Base-by-base conservation (phyloP, 257 asterid genomes). In the Solanum chmielewskii region DNA sequence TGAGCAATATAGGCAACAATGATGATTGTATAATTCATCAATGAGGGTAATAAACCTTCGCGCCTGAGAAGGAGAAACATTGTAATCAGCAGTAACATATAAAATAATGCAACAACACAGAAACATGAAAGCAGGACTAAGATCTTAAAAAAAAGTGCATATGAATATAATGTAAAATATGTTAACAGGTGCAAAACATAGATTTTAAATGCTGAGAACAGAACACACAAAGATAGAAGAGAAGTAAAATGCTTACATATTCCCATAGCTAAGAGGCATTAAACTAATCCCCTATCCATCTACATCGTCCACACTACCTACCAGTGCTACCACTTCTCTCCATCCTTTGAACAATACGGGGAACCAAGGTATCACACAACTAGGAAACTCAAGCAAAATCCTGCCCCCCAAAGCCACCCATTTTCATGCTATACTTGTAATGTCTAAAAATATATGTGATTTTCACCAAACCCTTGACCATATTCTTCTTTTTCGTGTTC, bases 1-100 rank as follows among this genome's bases (percentile, higher is more conserved):
- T 31, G 94, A 91, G 87, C 98, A 95, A 85, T 91, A 94, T 41
- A 97, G 91, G 91, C 98, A 87, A 90, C 99, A 97, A 85, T 95
- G 99, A 83, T 95, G 95, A 91, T 97, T 97, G 97, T 97, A 97
- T 89, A 97, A 85, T 89, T 97, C 99, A 89, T 97, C 99, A n/a
- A 97, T 45, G 49, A 97, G 98, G 74, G 98, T 95, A 92, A 97
- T 97, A 91, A 97, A 97, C 91, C 99, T 93, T 90, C 99, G 90
- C 14, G 99, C 99, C 99, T 97, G 94, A 81, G 69, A 81, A 42
- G 70, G 52, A 88, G 85, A 87, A 59, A 33, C 18, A 42, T 86
- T 11, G 18, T 31, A 73, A 52, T 33, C 62, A 71, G 15, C 64
- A 15, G 23, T 27, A 69, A 29, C 66, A 85, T 68, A 6, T 44